phyloP scores from a whole-genome alignment of 768 basidiomycete species.

The Pisolithus microcarpus region DNA sequence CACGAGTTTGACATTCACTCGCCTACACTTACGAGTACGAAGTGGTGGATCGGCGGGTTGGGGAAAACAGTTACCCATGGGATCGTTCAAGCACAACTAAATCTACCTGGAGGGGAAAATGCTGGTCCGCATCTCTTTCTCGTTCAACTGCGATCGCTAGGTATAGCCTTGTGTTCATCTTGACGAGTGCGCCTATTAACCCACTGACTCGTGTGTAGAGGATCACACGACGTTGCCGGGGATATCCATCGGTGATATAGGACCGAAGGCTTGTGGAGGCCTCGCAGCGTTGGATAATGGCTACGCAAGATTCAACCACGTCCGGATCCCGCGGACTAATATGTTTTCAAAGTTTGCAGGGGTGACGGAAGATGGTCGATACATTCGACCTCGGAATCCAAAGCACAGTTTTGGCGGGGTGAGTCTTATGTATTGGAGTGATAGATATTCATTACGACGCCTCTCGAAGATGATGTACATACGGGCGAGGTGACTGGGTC shows the following conservation, averaged over 20 bases:
- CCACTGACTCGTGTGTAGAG: slow-evolving; percentile 31
- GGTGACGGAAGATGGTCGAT: slow-evolving; percentile 58
- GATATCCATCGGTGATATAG: slow-evolving; percentile 64
- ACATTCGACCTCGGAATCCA: slow-evolving; percentile 60
- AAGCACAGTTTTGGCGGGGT: slow-evolving; percentile 75
- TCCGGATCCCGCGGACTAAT: slow-evolving; percentile 58
- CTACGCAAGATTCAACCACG: slow-evolving; percentile 56
- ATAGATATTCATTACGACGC: neutral
- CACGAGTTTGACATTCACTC: slow-evolving; percentile 71
- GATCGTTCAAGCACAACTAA: slow-evolving; percentile 67
- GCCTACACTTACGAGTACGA: slow-evolving; percentile 64
- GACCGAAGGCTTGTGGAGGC: slow-evolving; percentile 29
- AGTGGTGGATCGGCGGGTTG: slow-evolving; percentile 78
- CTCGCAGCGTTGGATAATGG: slow-evolving; percentile 56
- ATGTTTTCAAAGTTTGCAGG: slow-evolving; percentile 74
- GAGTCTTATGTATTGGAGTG: slow-evolving; percentile 19
- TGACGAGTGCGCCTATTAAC: neutral
- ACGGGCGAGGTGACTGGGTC: slow-evolving; percentile 43
- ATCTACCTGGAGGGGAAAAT: slow-evolving; percentile 52
- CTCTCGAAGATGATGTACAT: slow-evolving; percentile 61
- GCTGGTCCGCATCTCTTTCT: slow-evolving; percentile 73
- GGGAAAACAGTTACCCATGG: slow-evolving; percentile 72
- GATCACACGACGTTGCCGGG: slow-evolving; percentile 55
- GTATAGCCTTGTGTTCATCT: slow-evolving; percentile 27
- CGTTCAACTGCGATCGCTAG: slow-evolving; percentile 56